Conservation (phyloP, 1,284 basidiomycete species). For the Entoloma clypeatum region DNA sequence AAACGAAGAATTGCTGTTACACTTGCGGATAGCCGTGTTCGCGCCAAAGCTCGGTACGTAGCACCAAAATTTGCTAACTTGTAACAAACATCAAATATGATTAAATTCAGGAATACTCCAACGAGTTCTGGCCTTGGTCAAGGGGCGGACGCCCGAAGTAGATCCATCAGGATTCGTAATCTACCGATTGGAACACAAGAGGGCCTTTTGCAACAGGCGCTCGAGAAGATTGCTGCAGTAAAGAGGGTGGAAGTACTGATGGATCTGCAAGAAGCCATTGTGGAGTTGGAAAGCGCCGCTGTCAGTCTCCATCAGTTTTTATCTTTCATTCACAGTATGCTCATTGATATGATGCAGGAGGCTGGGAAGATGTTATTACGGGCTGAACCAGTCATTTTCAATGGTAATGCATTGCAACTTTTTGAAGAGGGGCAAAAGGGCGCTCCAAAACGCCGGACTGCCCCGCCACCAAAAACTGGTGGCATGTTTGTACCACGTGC, state of each 20-base stretch:
- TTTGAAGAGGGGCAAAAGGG: conserved; percentile 46
- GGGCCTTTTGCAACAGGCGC: conserved; percentile 80
- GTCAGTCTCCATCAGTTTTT: conserved; percentile 41
- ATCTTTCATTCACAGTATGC: not conserved
- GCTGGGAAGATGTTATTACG: conserved; percentile 73
- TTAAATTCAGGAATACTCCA: conserved; percentile 33
- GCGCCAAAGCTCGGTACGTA: conserved; percentile 48
- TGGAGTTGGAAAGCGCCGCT: conserved; percentile 70
- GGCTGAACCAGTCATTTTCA: conserved; percentile 65
- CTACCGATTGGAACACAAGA: conserved; percentile 75
- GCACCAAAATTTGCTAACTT: not conserved
- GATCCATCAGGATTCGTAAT: conserved; percentile 70
- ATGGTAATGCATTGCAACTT: conserved; percentile 53
- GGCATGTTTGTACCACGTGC: conserved; percentile 63
- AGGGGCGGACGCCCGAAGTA: conserved; percentile 59
- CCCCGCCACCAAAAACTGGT: conserved; percentile 37
- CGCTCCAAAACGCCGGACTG: conserved; percentile 31
- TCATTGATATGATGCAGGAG: conserved; percentile 47
- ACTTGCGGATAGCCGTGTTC: conserved; percentile 69
- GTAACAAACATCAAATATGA: not conserved
- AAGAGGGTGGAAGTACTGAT: conserved; percentile 75
- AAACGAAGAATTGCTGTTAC: conserved; percentile 84
- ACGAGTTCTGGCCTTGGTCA: conserved; percentile 55
- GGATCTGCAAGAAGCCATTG: conserved; percentile 65
- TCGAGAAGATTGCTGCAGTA: conserved; percentile 76